Conservation (phyloP, 371 early-diverging fungal genomes). For the Mucor plumbeus region DNA sequence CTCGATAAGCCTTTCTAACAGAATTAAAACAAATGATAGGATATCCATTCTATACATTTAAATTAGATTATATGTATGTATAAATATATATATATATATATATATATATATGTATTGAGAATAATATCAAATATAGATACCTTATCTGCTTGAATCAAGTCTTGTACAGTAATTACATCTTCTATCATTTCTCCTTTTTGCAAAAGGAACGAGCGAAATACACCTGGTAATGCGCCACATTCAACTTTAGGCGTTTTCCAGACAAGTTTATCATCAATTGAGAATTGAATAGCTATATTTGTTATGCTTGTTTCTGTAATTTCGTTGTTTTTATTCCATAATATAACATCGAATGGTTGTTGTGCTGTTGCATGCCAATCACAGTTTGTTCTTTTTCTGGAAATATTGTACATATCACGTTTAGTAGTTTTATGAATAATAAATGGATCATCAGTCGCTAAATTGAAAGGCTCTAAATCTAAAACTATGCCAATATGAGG, state of each 20-base stretch:
- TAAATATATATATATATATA: conserved; percentile 1
- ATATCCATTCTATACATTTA: conserved; percentile 27
- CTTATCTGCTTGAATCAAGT: conserved; percentile 48
- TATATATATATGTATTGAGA: neutral
- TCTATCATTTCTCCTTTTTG: conserved; percentile 32
- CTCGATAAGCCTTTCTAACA: conserved; percentile 53
- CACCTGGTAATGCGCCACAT: conserved; percentile 58
- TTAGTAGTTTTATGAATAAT: conserved; percentile 63
- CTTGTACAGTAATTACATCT: conserved; percentile 47
- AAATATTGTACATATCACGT: conserved; percentile 55
- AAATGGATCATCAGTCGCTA: conserved; percentile 45
- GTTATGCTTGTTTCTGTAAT: conserved; percentile 68
- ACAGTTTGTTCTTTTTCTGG: conserved; percentile 47
- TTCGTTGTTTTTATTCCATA: conserved; percentile 54
- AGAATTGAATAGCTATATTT: conserved; percentile 57
- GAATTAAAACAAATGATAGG: conserved; percentile 61
- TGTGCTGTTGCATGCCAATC: conserved; percentile 31
- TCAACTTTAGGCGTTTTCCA: conserved; percentile 58
- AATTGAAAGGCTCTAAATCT: conserved; percentile 39
- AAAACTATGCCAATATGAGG: conserved; percentile 35
- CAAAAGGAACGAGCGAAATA: conserved; percentile 53
- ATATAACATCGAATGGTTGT: conserved; percentile 59
- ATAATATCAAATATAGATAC: conserved; percentile 25
- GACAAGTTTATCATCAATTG: neutral
- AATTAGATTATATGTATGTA: neutral